Base-by-base conservation (phyloP, 2,329 filamentous ascomycete genomes). In the Aspergillus viridinutans region DNA sequence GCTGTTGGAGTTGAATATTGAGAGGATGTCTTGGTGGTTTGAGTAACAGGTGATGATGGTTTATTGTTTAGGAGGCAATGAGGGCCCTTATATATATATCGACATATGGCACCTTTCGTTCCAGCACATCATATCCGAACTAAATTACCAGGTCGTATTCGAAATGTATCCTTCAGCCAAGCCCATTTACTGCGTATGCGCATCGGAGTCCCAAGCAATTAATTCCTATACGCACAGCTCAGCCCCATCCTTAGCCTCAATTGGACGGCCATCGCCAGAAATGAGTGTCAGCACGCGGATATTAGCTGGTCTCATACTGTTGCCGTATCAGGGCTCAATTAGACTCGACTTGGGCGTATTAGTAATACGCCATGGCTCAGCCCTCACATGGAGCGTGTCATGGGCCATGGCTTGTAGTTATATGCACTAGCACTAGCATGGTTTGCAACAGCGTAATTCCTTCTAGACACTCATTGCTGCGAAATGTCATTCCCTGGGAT, bases 331-430 rank as follows among this genome's bases (percentile, higher is more conserved):
- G 42, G 42, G n/a, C 42, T 43, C 9, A 10, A 23, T 21, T 5
- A 43, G 42, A 21, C 12, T 40, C 25, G 9, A 23, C 25, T 50
- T 5, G 29, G 52, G 58, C 61, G 60, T 63, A 63, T 63, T 63
- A 55, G n/a, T 63, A 60, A 63, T 63, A 63, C 61, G 61, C 51
- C 51, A 4, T n/a, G 28, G 9, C 21, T 3, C 29, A 35, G 29
- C 12, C 10, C 28, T 29, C 28, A 29, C 28, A 29, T 12, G n/a
- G 23, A 40, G 38, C 51, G 51, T 52, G 35, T 54, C 48, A 14
- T 29, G 28, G 28, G 35, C 52, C 48, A 14, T 29, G 28, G 28
- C 28, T 29, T 29, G 28, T n/a, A 35, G 42, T 50, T 12, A 12
- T 21, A 53, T 43, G 42, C 21, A 26, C n/a, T 32, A 23, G 43